A percentile compares a stretch with the other conserved stretches of the same genome.
phyloP scores from a whole-genome alignment of 2,329 filamentous ascomycete genomes.

The Ophiocordyceps robertsii region DNA sequence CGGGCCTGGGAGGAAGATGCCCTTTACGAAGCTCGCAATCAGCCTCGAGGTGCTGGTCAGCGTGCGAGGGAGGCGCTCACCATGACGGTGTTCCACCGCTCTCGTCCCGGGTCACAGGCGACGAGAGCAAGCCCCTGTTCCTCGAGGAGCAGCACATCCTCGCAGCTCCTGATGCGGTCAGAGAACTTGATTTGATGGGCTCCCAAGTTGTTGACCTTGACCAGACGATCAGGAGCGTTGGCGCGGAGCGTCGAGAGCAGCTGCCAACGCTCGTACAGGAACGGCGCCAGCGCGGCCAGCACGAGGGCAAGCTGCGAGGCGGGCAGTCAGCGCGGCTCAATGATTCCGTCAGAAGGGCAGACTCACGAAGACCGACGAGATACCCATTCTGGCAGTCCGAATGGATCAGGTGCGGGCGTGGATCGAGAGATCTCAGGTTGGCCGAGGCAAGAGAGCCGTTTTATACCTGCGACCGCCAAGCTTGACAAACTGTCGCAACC shows the following conservation, averaged over 20 bases:
- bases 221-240: slow-evolving; percentile 17
- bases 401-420: no score
- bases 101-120: slow-evolving; percentile 24
- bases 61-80: slow-evolving; percentile 6
- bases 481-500: no score
- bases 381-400: not conserved
- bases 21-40: slow-evolving; percentile 7
- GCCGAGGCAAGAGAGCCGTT: no score
- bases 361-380: not conserved
- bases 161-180: slow-evolving; percentile 24
- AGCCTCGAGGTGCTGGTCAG: not conserved
- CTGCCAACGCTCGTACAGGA: slow-evolving; percentile 6
- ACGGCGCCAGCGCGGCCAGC: slow-evolving; percentile 3
- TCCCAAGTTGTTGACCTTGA: slow-evolving; percentile 12
- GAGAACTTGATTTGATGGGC: slow-evolving; percentile 19
- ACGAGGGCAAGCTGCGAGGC: slow-evolving; percentile 1
- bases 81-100: slow-evolving; percentile 28
- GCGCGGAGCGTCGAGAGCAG: slow-evolving; percentile 10
- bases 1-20: slow-evolving; percentile 8
- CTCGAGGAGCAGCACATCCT: slow-evolving; percentile 24
- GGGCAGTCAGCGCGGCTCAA: not conserved
- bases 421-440: no score
- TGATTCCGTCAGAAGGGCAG: not conserved
- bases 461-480: no score
- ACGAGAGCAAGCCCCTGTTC: slow-evolving; percentile 20